phyloP scores from a whole-genome alignment of 2,329 filamentous ascomycete species.

The Atkinsonella texensis region DNA sequence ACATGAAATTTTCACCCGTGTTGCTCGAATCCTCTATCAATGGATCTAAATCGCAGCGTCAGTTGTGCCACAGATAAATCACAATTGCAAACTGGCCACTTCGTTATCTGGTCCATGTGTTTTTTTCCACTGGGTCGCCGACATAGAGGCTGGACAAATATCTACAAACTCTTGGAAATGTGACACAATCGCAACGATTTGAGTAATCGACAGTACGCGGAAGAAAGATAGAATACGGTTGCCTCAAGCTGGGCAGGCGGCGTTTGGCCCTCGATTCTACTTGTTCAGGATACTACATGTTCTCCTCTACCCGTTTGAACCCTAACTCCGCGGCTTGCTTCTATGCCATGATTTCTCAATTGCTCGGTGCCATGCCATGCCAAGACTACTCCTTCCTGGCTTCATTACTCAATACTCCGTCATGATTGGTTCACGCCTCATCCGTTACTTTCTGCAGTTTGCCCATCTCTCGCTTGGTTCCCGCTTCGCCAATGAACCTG shows the following conservation, averaged over 20 bases:
- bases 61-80: slow-evolving; percentile 65
- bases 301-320: not conserved
- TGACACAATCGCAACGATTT: not conserved
- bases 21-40: slow-evolving; percentile 58
- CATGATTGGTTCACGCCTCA: slow-evolving; percentile 35
- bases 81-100: slow-evolving; percentile 63
- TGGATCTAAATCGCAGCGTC: slow-evolving; percentile 52
- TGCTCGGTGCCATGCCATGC: not conserved
- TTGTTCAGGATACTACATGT: not conserved
- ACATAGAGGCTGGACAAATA: slow-evolving; percentile 8
- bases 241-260: too few relatives aligned
- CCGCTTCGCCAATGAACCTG: slow-evolving; percentile 73
- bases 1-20: slow-evolving; percentile 58
- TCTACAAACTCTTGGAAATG: not conserved
- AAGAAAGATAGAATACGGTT: too few relatives aligned
- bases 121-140: slow-evolving; percentile 18
- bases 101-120: slow-evolving; percentile 31
- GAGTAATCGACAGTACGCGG: not conserved
- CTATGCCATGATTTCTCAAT: not conserved
- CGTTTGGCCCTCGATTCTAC: too few relatives aligned
- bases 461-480: slow-evolving; percentile 85
- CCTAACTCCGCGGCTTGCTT: not conserved
- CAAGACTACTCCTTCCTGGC: not conserved
- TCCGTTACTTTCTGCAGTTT: slow-evolving; percentile 92
- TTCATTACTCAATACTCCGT: not conserved